Evolutionary conservation across 2,329 filamentous ascomycete genomes (phyloP).

Genomic region (Penicillium sp.): DNA sequence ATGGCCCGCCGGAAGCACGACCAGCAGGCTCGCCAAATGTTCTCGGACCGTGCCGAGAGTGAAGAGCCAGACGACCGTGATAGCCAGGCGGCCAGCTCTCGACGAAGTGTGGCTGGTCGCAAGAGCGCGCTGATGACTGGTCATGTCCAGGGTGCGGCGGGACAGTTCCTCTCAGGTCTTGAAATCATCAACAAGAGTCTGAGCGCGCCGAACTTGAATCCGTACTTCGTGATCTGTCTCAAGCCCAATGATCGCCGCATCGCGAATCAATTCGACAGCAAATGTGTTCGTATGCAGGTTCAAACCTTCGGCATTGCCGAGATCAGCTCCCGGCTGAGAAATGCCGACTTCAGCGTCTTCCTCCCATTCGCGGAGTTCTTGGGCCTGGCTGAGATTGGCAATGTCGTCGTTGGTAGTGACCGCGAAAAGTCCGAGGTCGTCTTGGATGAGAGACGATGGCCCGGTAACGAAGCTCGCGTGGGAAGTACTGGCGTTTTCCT

Average conservation of each 20-base stretch:
- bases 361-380: constrained; percentile 95
- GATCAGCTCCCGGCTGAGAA: constrained; percentile 88
- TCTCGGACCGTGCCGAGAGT: constrained; percentile 36
- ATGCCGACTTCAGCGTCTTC: constrained; percentile 94
- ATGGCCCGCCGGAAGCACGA: constrained; percentile 79
- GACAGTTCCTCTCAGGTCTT: constrained; percentile 85
- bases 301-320: constrained; percentile 96
- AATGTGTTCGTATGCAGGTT: constrained; percentile 91
- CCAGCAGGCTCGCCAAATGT: constrained; percentile 48
- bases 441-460: constrained; percentile 92
- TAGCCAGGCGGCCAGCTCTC: constrained; percentile 36
- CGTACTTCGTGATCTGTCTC: constrained; percentile 94
- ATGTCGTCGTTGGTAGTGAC: constrained; percentile 86
- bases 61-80: constrained; percentile 47
- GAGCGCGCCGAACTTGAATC: constrained; percentile 78
- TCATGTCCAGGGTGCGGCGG: constrained; percentile 77
- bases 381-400: constrained; percentile 80
- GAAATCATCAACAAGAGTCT: constrained; percentile 90
- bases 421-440: constrained; percentile 87
- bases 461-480: constrained; percentile 83
- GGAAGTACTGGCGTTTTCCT: constrained; percentile 94
- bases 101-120: constrained; percentile 29
- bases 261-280: constrained; percentile 98
- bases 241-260: constrained; percentile 97
- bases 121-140: constrained; percentile 45